Evolutionary conservation across 306 rosid genomes (phyloP), one percentile per base, ranked within the genome.

Genomic region (Castanospermum australe): DNA sequence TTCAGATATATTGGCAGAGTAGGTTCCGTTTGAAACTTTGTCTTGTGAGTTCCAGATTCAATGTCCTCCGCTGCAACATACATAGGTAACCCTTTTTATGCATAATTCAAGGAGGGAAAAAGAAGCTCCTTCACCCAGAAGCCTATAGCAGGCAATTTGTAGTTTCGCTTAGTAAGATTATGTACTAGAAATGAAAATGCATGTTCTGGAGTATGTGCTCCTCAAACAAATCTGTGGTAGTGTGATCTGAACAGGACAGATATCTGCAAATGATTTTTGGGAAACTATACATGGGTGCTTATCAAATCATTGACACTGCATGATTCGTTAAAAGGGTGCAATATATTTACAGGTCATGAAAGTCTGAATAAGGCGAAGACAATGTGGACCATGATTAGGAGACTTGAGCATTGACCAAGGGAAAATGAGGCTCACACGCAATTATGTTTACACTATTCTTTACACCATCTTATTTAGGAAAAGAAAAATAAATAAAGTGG

Each of bases 21-120:
- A 17, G 99, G 97, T 67, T 93, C 98, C 1, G 90, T 80, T 80
- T 88, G 93, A 80, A 93, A 86, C 81, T 81, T 93, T 22, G 82
- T 77, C 73, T 76, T 90, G 13, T 75, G 60, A 4, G 18, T 76
- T 32, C 97, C 99, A 71, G 97, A 87, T 93, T 96, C 96, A 69
- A 90, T 85, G 86, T 96, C 98, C 74, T 96, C 99, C 1, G 96
- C 99, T 93, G 94, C 92, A 89, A 82, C 74, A 77, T n/a, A 65
- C 79, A 75, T 82, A 82, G 67, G 12, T 28, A 56, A 82, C 6
- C 17, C 25, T 20, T 74, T 75, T 63, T 76, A 65, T 38, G n/a
- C n/a, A 67, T 42, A 78, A 67, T 77, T 48, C 64, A 45, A 56
- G 38, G 60, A 59, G 67, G 60, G 66, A 66, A 66, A 35, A 75